Evolutionary conservation across 2,329 filamentous ascomycete genomes (phyloP), one percentile per base, ranked within the genome.

Genomic region (Pseudogymnoascus sp.): DNA sequence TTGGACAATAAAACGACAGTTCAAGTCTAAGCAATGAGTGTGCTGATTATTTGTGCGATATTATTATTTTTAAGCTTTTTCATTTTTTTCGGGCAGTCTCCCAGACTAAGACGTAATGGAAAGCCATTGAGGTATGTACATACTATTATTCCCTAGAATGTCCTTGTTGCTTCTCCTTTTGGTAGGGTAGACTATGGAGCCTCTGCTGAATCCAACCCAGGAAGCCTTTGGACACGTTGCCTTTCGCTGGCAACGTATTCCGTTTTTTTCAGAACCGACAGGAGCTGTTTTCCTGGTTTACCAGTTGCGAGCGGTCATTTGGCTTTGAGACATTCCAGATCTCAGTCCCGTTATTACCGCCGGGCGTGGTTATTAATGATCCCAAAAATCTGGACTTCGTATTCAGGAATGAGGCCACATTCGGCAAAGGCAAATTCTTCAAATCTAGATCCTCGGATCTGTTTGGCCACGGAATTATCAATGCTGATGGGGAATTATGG

Each of bases 401-500:
- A 31, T 81, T 88, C 68, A 84, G 81, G 70, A 79, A 86, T 65
- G 84, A 87, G 69, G 79, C 78, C 10, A 72, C 83, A 11, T 87
- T 89, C 68, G 77, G 79, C 53, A 89, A 88, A 69, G 86, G 86
- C 12, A 75, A 78, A 1, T 87, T 89, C 66, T 84, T 89, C 69
- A 85, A 83, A 66, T 74, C 75, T 16, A 78, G 84, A 38, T 82
- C 84, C 0, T 82, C 81, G 78, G 85, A 88, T 69, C 74, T 89
- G 0, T 89, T 89, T 65, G 86, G 84, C 1, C 78, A 85, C 66
- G 86, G 86, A 26, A 88, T 89, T 67, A 87, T 88, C 73, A 89
- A 88, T 67, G 81, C 82, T 26, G 85, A 88, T 65, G 86, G 86
- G 41, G 82, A 86, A 22, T 70, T 85, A 24, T 88, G 86, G 85